phyloP scores from a whole-genome alignment of 2,329 filamentous ascomycete genomes.

The Triangularia setosa region DNA sequence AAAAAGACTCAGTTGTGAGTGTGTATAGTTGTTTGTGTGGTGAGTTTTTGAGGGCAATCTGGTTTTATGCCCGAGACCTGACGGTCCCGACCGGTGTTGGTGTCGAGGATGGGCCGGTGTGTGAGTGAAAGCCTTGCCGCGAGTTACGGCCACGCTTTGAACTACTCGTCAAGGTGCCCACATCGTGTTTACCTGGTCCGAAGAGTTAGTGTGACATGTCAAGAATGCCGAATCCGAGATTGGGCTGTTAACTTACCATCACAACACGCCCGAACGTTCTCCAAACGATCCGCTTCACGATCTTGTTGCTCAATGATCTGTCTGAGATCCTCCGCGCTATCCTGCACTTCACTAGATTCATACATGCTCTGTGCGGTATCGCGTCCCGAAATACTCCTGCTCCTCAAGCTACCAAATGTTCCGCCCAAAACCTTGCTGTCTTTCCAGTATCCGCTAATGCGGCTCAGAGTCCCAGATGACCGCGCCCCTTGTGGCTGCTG shows the following conservation, averaged over 20 bases:
- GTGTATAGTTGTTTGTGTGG: neutral
- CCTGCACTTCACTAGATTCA: constrained; percentile 58
- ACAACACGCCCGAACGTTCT: constrained; percentile 96
- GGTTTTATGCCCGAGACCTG: constrained; percentile 26
- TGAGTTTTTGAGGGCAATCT: neutral
- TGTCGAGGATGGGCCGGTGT: constrained; percentile 25
- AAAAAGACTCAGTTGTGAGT: constrained; percentile 11
- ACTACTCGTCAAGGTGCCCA: constrained; percentile 53
- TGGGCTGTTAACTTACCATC: constrained; percentile 65
- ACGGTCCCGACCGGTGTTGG: constrained; percentile 27
- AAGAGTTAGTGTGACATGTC: constrained; percentile 16
- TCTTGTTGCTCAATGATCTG: constrained; percentile 76
- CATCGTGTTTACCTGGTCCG: constrained; percentile 71
- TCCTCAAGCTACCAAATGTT: constrained; percentile 52
- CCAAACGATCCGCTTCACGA: constrained; percentile 71
- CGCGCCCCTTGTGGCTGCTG: constrained; percentile 19
- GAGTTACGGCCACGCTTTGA: constrained; percentile 43
- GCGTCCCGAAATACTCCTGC: constrained; percentile 45
- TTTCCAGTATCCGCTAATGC: constrained; percentile 59
- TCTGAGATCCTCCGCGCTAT: constrained; percentile 79
- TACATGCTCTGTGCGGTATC: constrained; percentile 41
- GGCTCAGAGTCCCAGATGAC: constrained; percentile 48
- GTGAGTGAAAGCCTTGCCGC: constrained; percentile 32
- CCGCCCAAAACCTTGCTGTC: constrained; percentile 43
- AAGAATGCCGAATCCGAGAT: neutral